These are phyloP conservation scores for Microdochium paspali DNA, from an alignment of 2,329 filamentous ascomycete species.

Conservation along the genomic window DNA sequence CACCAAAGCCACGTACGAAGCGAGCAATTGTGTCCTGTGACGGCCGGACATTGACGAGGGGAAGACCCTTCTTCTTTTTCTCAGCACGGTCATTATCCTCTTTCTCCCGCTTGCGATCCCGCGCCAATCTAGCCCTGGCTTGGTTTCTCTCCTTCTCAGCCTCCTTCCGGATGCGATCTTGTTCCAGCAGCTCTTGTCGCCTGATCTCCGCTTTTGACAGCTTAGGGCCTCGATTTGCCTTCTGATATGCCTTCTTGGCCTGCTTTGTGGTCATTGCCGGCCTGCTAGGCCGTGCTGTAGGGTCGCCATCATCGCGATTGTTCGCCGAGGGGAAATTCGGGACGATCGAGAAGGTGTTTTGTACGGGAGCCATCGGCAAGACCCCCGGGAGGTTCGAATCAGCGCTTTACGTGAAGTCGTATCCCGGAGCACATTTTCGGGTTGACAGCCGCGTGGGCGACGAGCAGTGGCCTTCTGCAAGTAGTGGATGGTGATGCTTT, in stretches of 20 bases:
- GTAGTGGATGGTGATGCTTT: background rate
- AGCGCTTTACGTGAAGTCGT: background rate
- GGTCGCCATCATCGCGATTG: conserved; percentile 5
- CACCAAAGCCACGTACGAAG: conserved; percentile 28
- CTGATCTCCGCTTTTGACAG: conserved; percentile 33
- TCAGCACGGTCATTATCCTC: conserved; percentile 38
- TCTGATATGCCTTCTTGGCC: conserved; percentile 34
- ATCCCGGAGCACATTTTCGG: background rate
- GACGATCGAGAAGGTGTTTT: conserved; percentile 24
- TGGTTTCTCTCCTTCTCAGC: conserved; percentile 38
- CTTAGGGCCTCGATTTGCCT: conserved; percentile 27
- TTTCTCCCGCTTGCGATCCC: conserved; percentile 48
- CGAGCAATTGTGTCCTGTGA: conserved; percentile 48
- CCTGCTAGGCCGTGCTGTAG: conserved; percentile 8
- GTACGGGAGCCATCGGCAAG: conserved; percentile 20
- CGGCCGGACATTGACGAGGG: conserved; percentile 42
- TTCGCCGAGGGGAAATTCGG: conserved; percentile 20
- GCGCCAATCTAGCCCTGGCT: conserved; percentile 34
- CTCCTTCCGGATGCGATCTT: conserved; percentile 44
- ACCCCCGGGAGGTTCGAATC: background rate
- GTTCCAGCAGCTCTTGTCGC: conserved; percentile 32
- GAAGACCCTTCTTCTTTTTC: conserved; percentile 41
- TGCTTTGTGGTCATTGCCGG: conserved; percentile 40
- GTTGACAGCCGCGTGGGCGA: background rate
- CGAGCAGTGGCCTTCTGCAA: background rate